phyloP scores from a whole-genome alignment of 176 grass and related monocot species.

The Oryza officinalis region DNA sequence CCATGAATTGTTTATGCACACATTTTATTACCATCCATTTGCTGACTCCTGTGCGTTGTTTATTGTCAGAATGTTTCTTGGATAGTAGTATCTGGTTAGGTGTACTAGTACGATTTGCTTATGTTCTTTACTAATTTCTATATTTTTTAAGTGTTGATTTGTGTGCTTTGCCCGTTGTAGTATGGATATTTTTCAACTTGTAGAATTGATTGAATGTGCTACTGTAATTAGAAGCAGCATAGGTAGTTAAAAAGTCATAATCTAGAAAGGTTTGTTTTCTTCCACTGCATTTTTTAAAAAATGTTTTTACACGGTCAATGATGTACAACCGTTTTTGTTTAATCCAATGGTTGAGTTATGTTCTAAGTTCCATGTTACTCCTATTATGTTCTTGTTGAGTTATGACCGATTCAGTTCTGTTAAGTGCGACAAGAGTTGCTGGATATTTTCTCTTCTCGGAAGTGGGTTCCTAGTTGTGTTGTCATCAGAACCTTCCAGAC shows the following conservation, averaged over 20 bases:
- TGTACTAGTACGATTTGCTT: slow-evolving; percentile 1
- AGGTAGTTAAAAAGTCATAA: not conserved
- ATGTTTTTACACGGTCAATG: not conserved
- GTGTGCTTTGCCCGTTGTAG: slow-evolving; percentile 20
- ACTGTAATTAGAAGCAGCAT: not conserved
- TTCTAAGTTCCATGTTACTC: not conserved
- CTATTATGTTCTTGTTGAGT: not conserved
- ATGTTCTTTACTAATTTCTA: slow-evolving; percentile 19
- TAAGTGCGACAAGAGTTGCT: not conserved
- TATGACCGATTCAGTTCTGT: not conserved
- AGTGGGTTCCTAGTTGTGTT: not conserved
- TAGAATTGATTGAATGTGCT: not conserved
- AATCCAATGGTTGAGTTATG: not conserved
- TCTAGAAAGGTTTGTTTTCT: not conserved
- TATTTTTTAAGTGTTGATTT: not conserved
- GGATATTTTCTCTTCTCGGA: not conserved
- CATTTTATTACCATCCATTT: slow-evolving; percentile 17
- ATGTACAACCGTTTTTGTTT: slow-evolving; percentile 8
- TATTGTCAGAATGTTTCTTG: slow-evolving; percentile 9
- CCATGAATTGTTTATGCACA: not conserved
- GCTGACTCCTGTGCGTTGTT: not conserved
- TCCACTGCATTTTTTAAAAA: not conserved
- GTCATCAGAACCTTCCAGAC: not conserved
- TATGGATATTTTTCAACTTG: not conserved
- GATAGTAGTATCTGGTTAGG: not conserved